Conservation (phyloP, 176 grass and related monocot species). For the Chloris gayana region DNA sequence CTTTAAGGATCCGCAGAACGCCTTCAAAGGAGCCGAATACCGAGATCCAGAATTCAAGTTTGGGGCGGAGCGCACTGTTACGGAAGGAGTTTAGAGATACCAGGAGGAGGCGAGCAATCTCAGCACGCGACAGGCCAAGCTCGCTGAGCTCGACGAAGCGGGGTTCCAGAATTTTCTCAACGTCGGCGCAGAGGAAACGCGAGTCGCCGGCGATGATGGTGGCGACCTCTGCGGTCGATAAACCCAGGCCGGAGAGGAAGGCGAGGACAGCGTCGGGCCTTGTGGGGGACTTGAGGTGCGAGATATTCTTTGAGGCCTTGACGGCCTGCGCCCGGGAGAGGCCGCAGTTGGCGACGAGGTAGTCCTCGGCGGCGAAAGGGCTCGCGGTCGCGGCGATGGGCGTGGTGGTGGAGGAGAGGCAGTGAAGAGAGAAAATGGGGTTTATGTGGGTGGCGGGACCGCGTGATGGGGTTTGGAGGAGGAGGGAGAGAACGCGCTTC, state of each 20-base stretch:
- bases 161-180: slow-evolving; percentile 10
- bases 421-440: background rate
- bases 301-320: slow-evolving; percentile 25
- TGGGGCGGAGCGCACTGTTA: background rate
- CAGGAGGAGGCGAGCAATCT: slow-evolving; percentile 29
- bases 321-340: background rate
- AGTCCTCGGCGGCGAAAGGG: slow-evolving; percentile 28
- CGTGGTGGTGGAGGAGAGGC: background rate
- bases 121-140: background rate
- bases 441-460: background rate
- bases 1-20: background rate
- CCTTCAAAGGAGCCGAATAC: slow-evolving; percentile 18
- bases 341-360: slow-evolving; percentile 11
- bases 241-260: background rate
- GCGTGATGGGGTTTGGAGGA: background rate
- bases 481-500: background rate
- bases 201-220: background rate
- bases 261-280: background rate
- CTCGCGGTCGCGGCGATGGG: background rate
- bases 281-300: background rate
- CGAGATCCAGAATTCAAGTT: slow-evolving; percentile 12
- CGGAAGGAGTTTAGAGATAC: background rate
- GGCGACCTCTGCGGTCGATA: slow-evolving; percentile 14
- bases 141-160: slow-evolving; percentile 6
- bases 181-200: slow-evolving; percentile 17